Evolutionary conservation across 805 yeast genomes (phyloP), one percentile per base, ranked within the genome.

Genomic region (Yarrowia phangngaensis): DNA sequence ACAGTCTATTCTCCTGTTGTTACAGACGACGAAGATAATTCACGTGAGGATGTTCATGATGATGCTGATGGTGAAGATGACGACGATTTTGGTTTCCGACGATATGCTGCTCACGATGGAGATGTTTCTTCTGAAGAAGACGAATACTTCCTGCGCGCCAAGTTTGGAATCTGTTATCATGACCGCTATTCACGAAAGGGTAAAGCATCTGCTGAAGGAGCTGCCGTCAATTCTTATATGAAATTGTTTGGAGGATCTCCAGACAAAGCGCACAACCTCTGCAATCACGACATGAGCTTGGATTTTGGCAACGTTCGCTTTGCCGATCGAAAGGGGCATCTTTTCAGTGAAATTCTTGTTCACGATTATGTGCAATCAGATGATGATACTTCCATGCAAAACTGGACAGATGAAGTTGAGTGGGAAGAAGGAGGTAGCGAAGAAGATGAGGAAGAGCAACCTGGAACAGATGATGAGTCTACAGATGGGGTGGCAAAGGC

Each of bases 371-470:
- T 41, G 14, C 48, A 41, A 17, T 41, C 48, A 8, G 48, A 41
- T 12, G 48, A 41, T 16, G 48, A 41, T 28, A 41, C 35, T 11
- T 29, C 35, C 1, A 41, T 41, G 48, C 48, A 41, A 22, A 41
- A 41, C 13, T 41, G 48, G 48, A 41, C 48, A 2, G 48, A 41
- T 9, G 48, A 41, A 28, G 35, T 41, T 14, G 48, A 41, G 22
- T 41, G 48, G 48, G 35, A 41, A 15, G 35, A 29, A 26, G 47
- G 30, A 8, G 17, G 5, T 2, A 36, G 16, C 23, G 43, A 24
- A 2, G 8, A 4, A 2, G 32, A 23, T n/a, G 14, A 38, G 8
- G 24, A 13, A 6, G 32, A 4, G 24, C 24, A 7, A 22, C 9
- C 24, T 22, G 24, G 9, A 9, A 9, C 24, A 8, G 24, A 22